phyloP scores from a whole-genome alignment of 805 yeast species.

The Wickerhamomyces sydowiorum region DNA sequence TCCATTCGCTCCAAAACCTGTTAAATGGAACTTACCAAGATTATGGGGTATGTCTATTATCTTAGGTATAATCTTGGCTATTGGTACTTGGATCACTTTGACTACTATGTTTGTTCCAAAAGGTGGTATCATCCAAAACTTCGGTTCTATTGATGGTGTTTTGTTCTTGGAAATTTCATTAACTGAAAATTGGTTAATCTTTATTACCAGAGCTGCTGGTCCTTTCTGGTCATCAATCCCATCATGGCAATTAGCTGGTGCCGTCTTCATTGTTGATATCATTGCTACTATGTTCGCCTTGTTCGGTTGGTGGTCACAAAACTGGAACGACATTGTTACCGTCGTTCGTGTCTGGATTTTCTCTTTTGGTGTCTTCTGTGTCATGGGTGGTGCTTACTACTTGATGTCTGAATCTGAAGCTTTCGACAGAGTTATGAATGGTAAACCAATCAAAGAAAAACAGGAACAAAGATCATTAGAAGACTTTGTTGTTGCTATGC shows the following conservation, averaged over 20 bases:
- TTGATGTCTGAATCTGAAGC: slow-evolving; percentile 77
- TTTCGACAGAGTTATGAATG: slow-evolving; percentile 81
- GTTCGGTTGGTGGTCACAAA: slow-evolving; percentile 98
- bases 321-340: slow-evolving; percentile 94
- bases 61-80: slow-evolving; percentile 79
- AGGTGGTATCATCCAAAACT: slow-evolving; percentile 95
- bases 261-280: slow-evolving; percentile 85
- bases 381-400: slow-evolving; percentile 95
- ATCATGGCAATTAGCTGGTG: slow-evolving; percentile 96
- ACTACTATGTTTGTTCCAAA: slow-evolving; percentile 87
- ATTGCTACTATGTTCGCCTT: slow-evolving; percentile 87
- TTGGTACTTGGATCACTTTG: slow-evolving; percentile 92
- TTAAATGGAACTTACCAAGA: slow-evolving; percentile 95
- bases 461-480: slow-evolving; percentile 64
- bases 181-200: slow-evolving; percentile 96
- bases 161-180: slow-evolving; percentile 89
- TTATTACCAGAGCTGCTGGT: slow-evolving; percentile 95
- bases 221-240: slow-evolving; percentile 97
- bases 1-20: slow-evolving; percentile 89
- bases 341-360: slow-evolving; percentile 92
- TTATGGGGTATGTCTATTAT: slow-evolving; percentile 94
- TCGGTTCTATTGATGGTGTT: slow-evolving; percentile 91
- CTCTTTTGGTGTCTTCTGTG: slow-evolving; percentile 97
- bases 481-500: slow-evolving; percentile 82
- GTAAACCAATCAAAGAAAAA: slow-evolving; percentile 58